Percentiles rank a stretch among this genome's conserved stretches.
Conservation (phyloP, 495 filamentous ascomycete species). For the Parathielavia hyrcaniae region DNA sequence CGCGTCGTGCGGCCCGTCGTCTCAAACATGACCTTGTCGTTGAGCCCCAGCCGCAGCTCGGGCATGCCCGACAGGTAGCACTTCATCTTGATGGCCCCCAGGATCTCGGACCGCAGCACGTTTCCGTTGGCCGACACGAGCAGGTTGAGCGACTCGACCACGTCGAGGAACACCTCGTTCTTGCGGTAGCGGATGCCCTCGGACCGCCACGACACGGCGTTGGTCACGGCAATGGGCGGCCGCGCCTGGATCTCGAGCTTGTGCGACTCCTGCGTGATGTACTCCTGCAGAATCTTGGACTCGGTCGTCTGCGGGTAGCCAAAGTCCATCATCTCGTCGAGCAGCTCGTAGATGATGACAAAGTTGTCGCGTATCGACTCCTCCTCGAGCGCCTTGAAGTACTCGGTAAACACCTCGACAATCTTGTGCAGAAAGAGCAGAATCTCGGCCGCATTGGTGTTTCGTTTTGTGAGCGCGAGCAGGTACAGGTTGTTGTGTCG, state of each 20-base stretch:
- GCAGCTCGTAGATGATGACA: constrained; percentile 96
- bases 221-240: constrained; percentile 99
- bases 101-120: constrained; percentile 92
- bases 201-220: constrained; percentile 95
- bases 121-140: constrained; percentile 92
- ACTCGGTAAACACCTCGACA: constrained; percentile 98
- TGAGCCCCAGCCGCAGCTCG: constrained; percentile 86
- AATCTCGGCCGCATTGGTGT: constrained; percentile 98
- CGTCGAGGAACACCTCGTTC: constrained; percentile 98
- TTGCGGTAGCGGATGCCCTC: constrained; percentile 99
- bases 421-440: constrained; percentile 96
- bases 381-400: constrained; percentile 99
- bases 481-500: constrained; percentile 99
- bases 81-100: constrained; percentile 99
- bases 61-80: constrained; percentile 99
- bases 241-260: constrained; percentile 96
- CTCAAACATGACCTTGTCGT: constrained; percentile 99
- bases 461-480: constrained; percentile 95
- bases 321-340: constrained; percentile 99
- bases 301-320: constrained; percentile 99
- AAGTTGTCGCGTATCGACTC: constrained; percentile 99
- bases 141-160: constrained; percentile 94
- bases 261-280: constrained; percentile 99
- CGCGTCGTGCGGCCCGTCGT: constrained; percentile 89
- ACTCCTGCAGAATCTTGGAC: constrained; percentile 98